Base-by-base conservation (phyloP, 2,329 filamentous ascomycete species). In the Aspergillus pseudoterreus region DNA sequence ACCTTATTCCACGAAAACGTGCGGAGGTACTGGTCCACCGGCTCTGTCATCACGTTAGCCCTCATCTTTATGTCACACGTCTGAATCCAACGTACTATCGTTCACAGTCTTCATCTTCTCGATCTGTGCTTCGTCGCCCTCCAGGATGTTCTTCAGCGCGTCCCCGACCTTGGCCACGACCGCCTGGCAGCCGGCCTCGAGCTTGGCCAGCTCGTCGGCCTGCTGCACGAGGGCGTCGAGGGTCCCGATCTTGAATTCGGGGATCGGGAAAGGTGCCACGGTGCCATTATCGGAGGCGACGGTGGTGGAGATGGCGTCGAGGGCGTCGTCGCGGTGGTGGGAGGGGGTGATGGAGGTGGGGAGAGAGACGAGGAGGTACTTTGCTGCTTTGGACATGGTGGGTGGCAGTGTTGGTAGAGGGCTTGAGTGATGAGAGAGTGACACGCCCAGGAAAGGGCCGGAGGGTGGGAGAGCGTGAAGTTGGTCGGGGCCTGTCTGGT, bases 221-320 rank as follows among this genome's bases (percentile, higher is more conserved):
- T 99, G 92, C 75, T 96, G 90, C 42, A 99, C 91, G 52, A 99
- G 80, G 36, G 88, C 90, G 75, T 99, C 94, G 35, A 99, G 81
- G 0, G 94, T 96, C 52, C 94, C 94, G 70, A 99, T 95, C 78
- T 97, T 99, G 82, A 99, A 96, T 59, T 91, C 87, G 17, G 94
- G 94, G 57, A 97, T 87, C 51, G 82, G 77, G 68, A 97, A 96
- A 2, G 85, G 84, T 47, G 84, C 77, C 43, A 90, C 86, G 47
- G 82, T 83, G 68, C 88, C 90, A 71, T 88, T 85, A 63, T 95
- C 89, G 51, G 82, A 75, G 45, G 83, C 79, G 50, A 96, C 80
- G 39, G 86, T 90, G 50, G 85, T 76, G 61, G 85, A 83, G 56
- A 99, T 75, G 43, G 90, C 82, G 44, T 84, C 82, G 60, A 96